Percentiles rank a stretch among this genome's conserved stretches.
Evolutionary conservation across 176 grass and related monocot genomes (phyloP).

Genomic region (Avena insularis): DNA sequence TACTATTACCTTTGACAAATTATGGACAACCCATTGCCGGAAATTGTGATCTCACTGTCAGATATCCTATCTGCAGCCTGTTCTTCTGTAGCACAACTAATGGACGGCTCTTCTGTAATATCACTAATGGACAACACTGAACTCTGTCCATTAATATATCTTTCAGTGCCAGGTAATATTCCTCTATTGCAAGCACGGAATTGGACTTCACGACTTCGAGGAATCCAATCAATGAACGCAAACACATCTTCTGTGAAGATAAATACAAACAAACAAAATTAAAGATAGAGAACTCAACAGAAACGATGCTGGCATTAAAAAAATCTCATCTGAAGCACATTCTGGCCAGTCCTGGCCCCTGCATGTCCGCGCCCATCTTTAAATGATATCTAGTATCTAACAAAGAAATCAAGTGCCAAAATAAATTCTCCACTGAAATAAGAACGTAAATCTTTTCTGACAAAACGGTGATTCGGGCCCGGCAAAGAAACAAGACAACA

Average conservation of each 20-base stretch:
- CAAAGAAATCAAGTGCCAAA: not conserved
- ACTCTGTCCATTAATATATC: slow-evolving; percentile 17
- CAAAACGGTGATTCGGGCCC: not conserved
- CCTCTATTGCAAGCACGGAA: slow-evolving; percentile 38
- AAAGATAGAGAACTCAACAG: not conserved
- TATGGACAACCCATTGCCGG: slow-evolving; percentile 24
- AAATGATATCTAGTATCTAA: slow-evolving; percentile 13
- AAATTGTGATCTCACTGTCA: not conserved
- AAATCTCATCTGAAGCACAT: not conserved
- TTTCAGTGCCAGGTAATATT: slow-evolving; percentile 25
- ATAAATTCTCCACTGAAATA: not conserved
- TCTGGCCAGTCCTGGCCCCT: not conserved
- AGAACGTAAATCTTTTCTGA: not conserved
- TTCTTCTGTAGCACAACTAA: slow-evolving; percentile 24
- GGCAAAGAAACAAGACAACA: not conserved
- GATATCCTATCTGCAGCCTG: slow-evolving; percentile 28
- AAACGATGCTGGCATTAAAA: not conserved
- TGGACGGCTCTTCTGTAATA: slow-evolving; percentile 29
- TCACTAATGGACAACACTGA: slow-evolving; percentile 17
- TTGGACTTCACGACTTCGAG: slow-evolving; percentile 33
- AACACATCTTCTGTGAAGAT: slow-evolving; percentile 54
- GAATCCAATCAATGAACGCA: slow-evolving; percentile 47
- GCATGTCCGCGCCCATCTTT: not conserved
- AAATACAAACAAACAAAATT: slow-evolving; percentile 16
- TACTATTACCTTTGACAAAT: slow-evolving; percentile 50